Conservation (phyloP, 345 rosid genomes). For the Corchorus olitorius region DNA sequence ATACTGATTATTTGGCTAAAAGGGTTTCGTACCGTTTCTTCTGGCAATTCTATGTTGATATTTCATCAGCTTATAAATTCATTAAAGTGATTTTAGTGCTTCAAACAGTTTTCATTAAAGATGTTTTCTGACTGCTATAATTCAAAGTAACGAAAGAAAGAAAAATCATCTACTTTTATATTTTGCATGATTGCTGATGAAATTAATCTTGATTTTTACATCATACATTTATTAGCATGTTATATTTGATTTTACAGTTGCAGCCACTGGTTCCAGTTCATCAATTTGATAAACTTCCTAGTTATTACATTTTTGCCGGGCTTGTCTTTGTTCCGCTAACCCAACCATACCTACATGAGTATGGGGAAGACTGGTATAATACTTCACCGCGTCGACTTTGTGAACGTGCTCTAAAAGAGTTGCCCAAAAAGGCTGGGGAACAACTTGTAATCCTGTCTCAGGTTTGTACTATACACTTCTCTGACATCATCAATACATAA, state of each 20-base stretch:
- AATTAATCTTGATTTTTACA: slow-evolving; percentile 7
- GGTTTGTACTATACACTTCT: slow-evolving; percentile 42
- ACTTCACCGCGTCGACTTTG: slow-evolving; percentile 81
- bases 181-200: not conserved
- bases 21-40: not conserved
- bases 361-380: slow-evolving; percentile 96
- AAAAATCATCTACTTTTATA: not conserved
- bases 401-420: slow-evolving; percentile 73
- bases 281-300: slow-evolving; percentile 82
- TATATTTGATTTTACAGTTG: slow-evolving; percentile 51
- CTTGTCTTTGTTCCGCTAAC: slow-evolving; percentile 80
- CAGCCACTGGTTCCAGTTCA: slow-evolving; percentile 88
- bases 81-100: not conserved
- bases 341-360: slow-evolving; percentile 88
- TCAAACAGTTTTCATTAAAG: not conserved
- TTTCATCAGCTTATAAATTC: not conserved
- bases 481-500: not conserved
- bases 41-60: not conserved
- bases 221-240: not conserved
- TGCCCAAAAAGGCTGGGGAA: slow-evolving; percentile 69
- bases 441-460: slow-evolving; percentile 87
- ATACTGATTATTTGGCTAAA: not conserved
- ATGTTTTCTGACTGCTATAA: not conserved
- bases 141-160: not conserved
- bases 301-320: slow-evolving; percentile 96